These are phyloP conservation scores for Balansia obtecta DNA, from an alignment of 2,329 filamentous ascomycete genomes.

Conservation along the genomic window DNA sequence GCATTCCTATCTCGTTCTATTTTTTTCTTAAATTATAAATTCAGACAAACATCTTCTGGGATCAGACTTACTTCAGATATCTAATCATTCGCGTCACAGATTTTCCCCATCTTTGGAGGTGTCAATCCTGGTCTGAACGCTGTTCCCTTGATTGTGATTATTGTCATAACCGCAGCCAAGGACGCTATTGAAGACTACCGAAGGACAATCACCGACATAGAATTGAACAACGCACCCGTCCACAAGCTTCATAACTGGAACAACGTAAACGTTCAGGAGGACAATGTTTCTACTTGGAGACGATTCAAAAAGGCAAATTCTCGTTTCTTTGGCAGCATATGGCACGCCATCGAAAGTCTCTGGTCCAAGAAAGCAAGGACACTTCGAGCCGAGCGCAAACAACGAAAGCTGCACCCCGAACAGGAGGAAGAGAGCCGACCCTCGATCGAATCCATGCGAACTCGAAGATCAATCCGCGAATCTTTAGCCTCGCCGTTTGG, in stretches of 20 bases:
- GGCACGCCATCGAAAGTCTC: constrained; percentile 30
- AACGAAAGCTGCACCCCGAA: constrained; percentile 9
- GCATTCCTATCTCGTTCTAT: background rate
- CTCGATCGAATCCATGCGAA: constrained; percentile 36
- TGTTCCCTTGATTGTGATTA: constrained; percentile 85
- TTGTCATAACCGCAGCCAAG: constrained; percentile 79
- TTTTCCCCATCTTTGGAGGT: constrained; percentile 92
- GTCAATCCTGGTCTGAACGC: constrained; percentile 81
- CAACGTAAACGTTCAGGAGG: constrained; percentile 86
- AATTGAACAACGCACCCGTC: constrained; percentile 91
- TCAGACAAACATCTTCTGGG: background rate
- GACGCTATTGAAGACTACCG: constrained; percentile 94
- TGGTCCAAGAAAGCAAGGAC: constrained; percentile 39
- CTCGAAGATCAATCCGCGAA: constrained; percentile 22
- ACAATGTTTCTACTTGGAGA: constrained; percentile 77
- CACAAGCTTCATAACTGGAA: constrained; percentile 80
- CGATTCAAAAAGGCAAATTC: constrained; percentile 81
- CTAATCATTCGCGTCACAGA: constrained; percentile 38
- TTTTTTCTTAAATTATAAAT: no score
- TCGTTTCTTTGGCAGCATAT: constrained; percentile 41
- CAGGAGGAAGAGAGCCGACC: constrained; percentile 42
- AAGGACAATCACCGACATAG: constrained; percentile 78
- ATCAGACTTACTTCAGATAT: background rate
- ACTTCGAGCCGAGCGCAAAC: constrained; percentile 36
- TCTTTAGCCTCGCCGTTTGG: constrained; percentile 38